Evolutionary conservation across 1,139 yeast genomes (phyloP).

Genomic region (Yamadazyma kanchanaburiensis): DNA sequence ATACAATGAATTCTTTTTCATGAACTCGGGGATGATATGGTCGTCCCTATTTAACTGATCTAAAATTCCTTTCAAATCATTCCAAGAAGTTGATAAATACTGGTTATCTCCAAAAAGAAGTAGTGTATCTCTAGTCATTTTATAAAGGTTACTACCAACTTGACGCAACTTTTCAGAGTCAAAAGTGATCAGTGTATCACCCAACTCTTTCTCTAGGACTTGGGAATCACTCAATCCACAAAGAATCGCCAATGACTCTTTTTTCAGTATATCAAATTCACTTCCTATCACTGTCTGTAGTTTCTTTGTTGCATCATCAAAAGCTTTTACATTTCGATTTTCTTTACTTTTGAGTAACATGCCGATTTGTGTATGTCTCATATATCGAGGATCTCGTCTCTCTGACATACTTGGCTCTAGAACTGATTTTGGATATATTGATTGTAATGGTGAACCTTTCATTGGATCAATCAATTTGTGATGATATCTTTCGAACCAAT

Average conservation of each 20-base stretch:
- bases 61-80: slow-evolving; percentile 21
- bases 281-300: slow-evolving; percentile 16
- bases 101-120: slow-evolving; percentile 23
- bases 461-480: slow-evolving; percentile 3
- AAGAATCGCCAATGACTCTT: slow-evolving; percentile 20
- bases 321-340: neutral
- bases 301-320: slow-evolving; percentile 2
- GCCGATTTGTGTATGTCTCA: slow-evolving; percentile 5
- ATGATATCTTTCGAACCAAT: neutral
- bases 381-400: slow-evolving; percentile 1
- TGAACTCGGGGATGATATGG: slow-evolving; percentile 25
- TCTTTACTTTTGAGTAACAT: slow-evolving; percentile 3
- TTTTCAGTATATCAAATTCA: slow-evolving; percentile 17
- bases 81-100: slow-evolving; percentile 24
- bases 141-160: slow-evolving; percentile 10
- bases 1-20: slow-evolving; percentile 29
- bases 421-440: slow-evolving; percentile 7
- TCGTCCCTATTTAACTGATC: slow-evolving; percentile 16
- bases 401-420: slow-evolving; percentile 2
- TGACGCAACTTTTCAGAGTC: slow-evolving; percentile 13
- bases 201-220: neutral
- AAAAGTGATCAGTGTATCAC: neutral
- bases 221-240: slow-evolving; percentile 19
- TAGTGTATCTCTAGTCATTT: slow-evolving; percentile 9
- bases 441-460: slow-evolving; percentile 1